Conservation (phyloP, 768 basidiomycete species). For the Termitomyces sp. region DNA sequence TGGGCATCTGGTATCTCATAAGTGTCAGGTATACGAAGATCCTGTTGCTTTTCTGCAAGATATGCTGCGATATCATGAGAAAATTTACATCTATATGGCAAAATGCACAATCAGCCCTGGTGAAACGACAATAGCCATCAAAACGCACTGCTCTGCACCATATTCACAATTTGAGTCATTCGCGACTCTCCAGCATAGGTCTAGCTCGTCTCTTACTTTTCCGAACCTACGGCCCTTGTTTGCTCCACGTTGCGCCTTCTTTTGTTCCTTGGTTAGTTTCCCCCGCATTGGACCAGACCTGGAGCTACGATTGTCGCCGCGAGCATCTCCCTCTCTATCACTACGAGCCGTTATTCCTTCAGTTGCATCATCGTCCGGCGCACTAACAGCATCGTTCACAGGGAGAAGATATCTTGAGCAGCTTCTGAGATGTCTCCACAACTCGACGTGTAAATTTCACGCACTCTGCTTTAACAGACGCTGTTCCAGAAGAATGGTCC, state of each 20-base stretch:
- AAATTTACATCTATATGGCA: conserved; percentile 57
- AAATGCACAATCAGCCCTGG: neutral
- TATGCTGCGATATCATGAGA: conserved; percentile 77
- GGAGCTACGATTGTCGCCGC: conserved; percentile 13
- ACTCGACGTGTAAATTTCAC: conserved; percentile 4
- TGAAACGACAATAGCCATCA: neutral
- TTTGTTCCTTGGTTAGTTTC: conserved; percentile 56
- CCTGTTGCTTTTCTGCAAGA: conserved; percentile 68
- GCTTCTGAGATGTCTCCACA: neutral
- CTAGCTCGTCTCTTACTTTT: conserved; percentile 72
- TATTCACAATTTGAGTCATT: conserved; percentile 66
- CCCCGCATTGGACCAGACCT: conserved; percentile 23
- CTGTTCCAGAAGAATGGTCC: conserved; percentile 26
- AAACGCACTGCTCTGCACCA: conserved; percentile 50
- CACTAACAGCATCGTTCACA: conserved; percentile 14
- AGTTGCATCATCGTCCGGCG: conserved; percentile 45
- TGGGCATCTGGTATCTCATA: conserved; percentile 37
- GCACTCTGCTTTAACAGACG: conserved; percentile 35
- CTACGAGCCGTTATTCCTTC: conserved; percentile 46
- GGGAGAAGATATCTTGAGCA: conserved; percentile 28
- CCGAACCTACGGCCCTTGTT: conserved; percentile 83
- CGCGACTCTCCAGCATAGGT: conserved; percentile 80
- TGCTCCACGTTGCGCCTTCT: conserved; percentile 70
- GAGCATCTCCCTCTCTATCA: conserved; percentile 17
- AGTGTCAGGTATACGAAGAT: conserved; percentile 55